Evolutionary conservation across 106 monocot genomes (phyloP).

Genomic region (Platanthera guangdongensis): DNA sequence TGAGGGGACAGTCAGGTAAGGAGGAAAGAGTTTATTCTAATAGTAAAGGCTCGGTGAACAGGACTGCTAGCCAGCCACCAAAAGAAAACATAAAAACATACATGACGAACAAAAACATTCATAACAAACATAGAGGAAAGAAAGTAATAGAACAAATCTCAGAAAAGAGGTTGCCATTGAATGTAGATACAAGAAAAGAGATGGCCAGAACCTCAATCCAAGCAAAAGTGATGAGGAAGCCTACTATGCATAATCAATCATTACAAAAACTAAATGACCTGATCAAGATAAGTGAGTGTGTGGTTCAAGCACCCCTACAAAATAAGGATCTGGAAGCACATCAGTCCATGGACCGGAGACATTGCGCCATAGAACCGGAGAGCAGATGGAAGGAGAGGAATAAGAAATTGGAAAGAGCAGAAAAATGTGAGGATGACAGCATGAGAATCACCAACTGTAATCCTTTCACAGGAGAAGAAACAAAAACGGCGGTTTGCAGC

Average conservation of each 20-base stretch:
- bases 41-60: slow-evolving; percentile 3
- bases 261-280: slow-evolving; percentile 11
- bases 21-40: neutral
- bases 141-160: slow-evolving; percentile 9
- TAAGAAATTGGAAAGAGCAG: slow-evolving; percentile 10
- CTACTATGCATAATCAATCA: slow-evolving; percentile 8
- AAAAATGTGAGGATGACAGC: neutral
- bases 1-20: neutral
- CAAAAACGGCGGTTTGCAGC: neutral
- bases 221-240: slow-evolving; percentile 1
- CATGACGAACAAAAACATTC: slow-evolving; percentile 1
- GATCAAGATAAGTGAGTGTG: neutral
- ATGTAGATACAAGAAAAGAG: slow-evolving; percentile 7
- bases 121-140: slow-evolving; percentile 7
- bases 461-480: neutral
- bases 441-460: neutral
- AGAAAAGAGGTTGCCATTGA: slow-evolving; percentile 2
- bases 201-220: slow-evolving; percentile 6
- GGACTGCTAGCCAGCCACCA: slow-evolving; percentile 3
- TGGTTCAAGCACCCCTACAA: slow-evolving; percentile 6
- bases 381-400: slow-evolving; percentile 19
- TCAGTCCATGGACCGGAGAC: slow-evolving; percentile 8
- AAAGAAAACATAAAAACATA: slow-evolving; percentile 12
- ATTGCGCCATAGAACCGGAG: slow-evolving; percentile 21
- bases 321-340: neutral